Evolutionary conservation across 768 basidiomycete genomes (phyloP).

Genomic region (Macrolepiota fuliginosa): DNA sequence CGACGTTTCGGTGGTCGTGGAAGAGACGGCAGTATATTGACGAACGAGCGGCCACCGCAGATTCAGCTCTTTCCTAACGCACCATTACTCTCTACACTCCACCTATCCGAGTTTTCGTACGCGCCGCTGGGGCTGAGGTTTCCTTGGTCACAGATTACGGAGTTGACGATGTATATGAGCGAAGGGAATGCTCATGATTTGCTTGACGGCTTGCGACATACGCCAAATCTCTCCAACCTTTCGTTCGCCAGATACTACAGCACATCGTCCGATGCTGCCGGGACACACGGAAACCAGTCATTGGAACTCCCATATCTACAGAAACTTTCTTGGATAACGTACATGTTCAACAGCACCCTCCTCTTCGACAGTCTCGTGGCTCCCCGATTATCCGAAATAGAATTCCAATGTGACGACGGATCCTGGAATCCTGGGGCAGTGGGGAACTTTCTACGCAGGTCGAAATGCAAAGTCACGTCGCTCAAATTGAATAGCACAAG

Average conservation of each 20-base stretch:
- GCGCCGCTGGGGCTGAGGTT: background rate
- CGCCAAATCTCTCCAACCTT: background rate
- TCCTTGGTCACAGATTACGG: constrained; percentile 7
- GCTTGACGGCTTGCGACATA: background rate
- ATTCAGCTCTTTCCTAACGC: background rate
- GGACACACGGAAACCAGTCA: background rate
- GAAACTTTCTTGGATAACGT: background rate
- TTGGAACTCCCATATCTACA: background rate
- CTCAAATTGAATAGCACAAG: background rate
- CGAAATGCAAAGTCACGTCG: background rate
- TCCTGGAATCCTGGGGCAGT: background rate
- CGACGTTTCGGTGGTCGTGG: background rate
- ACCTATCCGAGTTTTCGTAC: background rate
- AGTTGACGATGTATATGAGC: background rate
- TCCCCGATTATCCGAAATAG: background rate
- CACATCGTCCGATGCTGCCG: background rate
- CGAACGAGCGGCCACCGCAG: background rate
- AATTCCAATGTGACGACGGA: background rate
- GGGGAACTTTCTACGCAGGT: background rate
- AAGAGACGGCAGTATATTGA: background rate
- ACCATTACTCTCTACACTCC: background rate
- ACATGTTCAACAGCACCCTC: background rate
- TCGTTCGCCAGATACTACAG: background rate
- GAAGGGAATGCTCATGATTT: background rate
- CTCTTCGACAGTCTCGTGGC: background rate